Base-by-base conservation (phyloP, 371 early-diverging fungal species). In the Mucor indicus region DNA sequence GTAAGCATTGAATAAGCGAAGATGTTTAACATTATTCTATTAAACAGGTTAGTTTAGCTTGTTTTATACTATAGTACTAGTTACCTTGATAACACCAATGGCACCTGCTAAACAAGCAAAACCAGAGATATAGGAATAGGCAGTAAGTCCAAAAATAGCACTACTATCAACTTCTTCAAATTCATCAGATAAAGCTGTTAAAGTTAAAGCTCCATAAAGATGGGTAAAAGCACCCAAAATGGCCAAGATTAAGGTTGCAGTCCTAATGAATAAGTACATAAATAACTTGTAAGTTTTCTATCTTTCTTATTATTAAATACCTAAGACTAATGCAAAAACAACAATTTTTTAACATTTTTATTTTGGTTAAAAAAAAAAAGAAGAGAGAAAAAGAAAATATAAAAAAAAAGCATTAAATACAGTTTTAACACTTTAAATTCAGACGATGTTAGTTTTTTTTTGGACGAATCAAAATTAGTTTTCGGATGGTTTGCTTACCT, bases 11-110 rank as follows among this genome's bases (percentile, higher is more conserved):
- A 72, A 69, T 5, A 69, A 51, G 33, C 55, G 49, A 38, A 72
- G 67, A n/a, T 69, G 55, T 42, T 61, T 69, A 50, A 59, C 46
- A 44, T 72, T 67, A 50, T 67, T 69, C 69, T 72, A 60, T 45
- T 16, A 38, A 10, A 44, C 33, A 38, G 31, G 35, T 36, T 17
- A 9, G 33, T 23, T 36, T n/a, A 31, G n/a, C 20, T 36, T 44
- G 10, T 17, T 27, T 47, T 40, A 6, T 33, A 13, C 35, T 33
- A 33, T 13, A 12, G 6, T 29, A 8, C 30, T 29, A 29, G 6
- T 55, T 63, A 70, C 71, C 61, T 67, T 71, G 9, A 71, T 16
- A 2, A 71, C 71, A 57, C 71, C 71, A 44, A 64, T 44, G 43
- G 63, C 66, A 39, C 66, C 69, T 20, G 64, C 72, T 37, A 72